Conservation (phyloP, 805 yeast genomes). For the Candida maris region DNA sequence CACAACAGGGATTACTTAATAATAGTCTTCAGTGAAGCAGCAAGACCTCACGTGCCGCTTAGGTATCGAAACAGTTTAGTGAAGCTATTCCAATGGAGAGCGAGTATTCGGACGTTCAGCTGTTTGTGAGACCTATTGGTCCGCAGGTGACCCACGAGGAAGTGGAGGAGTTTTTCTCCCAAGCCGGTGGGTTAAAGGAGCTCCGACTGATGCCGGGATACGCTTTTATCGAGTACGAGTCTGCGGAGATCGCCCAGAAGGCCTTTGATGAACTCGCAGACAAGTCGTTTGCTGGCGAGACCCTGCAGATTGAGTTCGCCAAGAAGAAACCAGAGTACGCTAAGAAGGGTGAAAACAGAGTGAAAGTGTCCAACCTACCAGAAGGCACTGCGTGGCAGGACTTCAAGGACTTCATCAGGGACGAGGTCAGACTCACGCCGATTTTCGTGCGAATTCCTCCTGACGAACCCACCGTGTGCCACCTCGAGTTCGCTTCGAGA, state of each 20-base stretch:
- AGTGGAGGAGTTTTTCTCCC: conserved; percentile 63
- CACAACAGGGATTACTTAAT: no score
- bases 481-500: conserved; percentile 56
- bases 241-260: conserved; percentile 48
- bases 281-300: conserved; percentile 47
- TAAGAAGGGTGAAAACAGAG: conserved; percentile 71
- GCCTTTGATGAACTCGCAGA: conserved; percentile 47
- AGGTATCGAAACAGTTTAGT: no score
- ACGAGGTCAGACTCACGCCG: conserved; percentile 60
- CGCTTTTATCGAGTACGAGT: conserved; percentile 85
- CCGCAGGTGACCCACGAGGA: conserved; percentile 42
- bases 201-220: conserved; percentile 75
- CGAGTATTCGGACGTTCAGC: conserved; percentile 34
- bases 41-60: no score
- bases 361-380: conserved; percentile 65
- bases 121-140: conserved; percentile 37
- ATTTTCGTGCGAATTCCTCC: conserved; percentile 55
- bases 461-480: conserved; percentile 43
- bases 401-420: conserved; percentile 84
- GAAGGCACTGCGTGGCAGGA: conserved; percentile 84
- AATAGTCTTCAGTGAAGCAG: no score
- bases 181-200: conserved; percentile 64
- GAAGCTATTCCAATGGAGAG: conserved; percentile 19
- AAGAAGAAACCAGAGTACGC: conserved; percentile 48
- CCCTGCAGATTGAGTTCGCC: conserved; percentile 51